Conservation (phyloP, 2,329 filamentous ascomycete species). For the Septoria petroselini region DNA sequence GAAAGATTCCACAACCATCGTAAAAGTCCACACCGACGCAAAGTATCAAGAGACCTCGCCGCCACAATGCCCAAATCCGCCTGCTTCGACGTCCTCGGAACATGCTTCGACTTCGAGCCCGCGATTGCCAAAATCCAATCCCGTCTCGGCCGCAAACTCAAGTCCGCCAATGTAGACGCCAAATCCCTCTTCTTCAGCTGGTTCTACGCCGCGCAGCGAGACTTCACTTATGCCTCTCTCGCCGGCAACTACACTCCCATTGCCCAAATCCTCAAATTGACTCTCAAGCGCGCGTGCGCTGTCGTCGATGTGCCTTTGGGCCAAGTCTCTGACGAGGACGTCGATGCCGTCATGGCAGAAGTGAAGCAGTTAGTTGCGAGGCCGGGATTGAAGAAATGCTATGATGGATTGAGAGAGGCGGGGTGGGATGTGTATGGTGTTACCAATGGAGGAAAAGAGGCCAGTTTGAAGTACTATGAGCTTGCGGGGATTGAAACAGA, state of each 20-base stretch:
- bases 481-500: constrained; percentile 31
- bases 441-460: constrained; percentile 34
- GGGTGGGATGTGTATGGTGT: constrained; percentile 36
- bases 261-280: constrained; percentile 30
- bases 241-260: constrained; percentile 32
- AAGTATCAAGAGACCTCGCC: not conserved
- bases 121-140: constrained; percentile 27
- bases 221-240: constrained; percentile 35
- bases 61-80: constrained; percentile 28
- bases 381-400: constrained; percentile 31
- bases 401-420: constrained; percentile 29
- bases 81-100: constrained; percentile 36
- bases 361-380: constrained; percentile 26
- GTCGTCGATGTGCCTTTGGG: constrained; percentile 28
- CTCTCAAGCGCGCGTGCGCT: constrained; percentile 30
- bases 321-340: constrained; percentile 29
- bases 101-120: constrained; percentile 33
- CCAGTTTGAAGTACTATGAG: constrained; percentile 34
- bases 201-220: constrained; percentile 35
- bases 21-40: not conserved
- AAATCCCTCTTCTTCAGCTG: constrained; percentile 34
- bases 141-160: constrained; percentile 26
- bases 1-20: not conserved
- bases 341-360: constrained; percentile 30
- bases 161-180: constrained; percentile 10